These are phyloP conservation scores for Fomitopsis palustris DNA, from an alignment of 1,284 basidiomycete species.

Conservation along the genomic window DNA sequence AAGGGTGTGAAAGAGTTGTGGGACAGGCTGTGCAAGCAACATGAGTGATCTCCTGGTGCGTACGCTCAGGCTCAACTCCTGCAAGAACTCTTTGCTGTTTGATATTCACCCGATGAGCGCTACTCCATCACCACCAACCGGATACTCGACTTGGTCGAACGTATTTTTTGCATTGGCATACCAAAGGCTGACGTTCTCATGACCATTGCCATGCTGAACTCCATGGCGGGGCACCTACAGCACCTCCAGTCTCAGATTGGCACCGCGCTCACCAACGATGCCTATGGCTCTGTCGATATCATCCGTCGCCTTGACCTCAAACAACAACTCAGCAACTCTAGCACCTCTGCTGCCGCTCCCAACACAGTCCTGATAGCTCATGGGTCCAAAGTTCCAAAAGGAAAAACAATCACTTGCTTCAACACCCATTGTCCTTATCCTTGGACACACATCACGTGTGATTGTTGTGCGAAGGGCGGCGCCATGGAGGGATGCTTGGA, in stretches of 20 bases:
- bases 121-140: constrained; percentile 1
- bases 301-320: constrained; percentile 9
- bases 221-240: constrained; percentile 1
- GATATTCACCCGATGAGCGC: neutral
- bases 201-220: constrained; percentile 8
- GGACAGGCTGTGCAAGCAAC: constrained; percentile 3
- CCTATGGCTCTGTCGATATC: neutral
- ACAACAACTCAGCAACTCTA: neutral
- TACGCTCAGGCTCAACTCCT: constrained; percentile 12
- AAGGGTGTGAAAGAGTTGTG: neutral
- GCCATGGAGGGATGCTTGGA: constrained; percentile 2
- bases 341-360: neutral
- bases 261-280: neutral
- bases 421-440: constrained; percentile 7
- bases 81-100: constrained; percentile 7
- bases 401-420: neutral
- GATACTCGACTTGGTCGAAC: constrained; percentile 2
- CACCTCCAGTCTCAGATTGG: constrained; percentile 8
- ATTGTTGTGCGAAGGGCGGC: constrained; percentile 6
- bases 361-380: neutral
- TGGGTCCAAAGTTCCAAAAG: neutral
- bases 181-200: constrained; percentile 6
- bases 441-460: neutral
- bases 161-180: constrained; percentile 11
- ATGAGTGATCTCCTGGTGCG: constrained; percentile 9